Evolutionary conservation across 1,139 yeast genomes (phyloP).

Genomic region (Scheffersomyces titani): DNA sequence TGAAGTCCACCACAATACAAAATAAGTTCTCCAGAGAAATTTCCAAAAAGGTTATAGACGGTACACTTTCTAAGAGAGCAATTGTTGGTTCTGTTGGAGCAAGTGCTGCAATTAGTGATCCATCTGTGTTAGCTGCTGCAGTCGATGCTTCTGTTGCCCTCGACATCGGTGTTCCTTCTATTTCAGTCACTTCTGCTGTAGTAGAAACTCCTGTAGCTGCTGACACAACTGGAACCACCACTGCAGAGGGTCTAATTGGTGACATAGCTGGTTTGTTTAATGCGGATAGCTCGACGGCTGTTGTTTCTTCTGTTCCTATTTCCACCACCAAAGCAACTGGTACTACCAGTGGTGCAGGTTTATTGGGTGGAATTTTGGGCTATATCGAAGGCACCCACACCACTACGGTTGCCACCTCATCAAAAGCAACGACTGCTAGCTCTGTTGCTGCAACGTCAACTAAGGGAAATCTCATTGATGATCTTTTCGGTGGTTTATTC

Average conservation of each 20-base stretch:
- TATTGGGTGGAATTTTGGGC: constrained; percentile 14
- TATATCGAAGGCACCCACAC: constrained; percentile 11
- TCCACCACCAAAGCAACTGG: constrained; percentile 5
- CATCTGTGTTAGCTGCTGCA: not conserved
- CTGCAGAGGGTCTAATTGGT: constrained; percentile 6
- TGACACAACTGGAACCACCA: constrained; percentile 2
- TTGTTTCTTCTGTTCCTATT: constrained; percentile 5
- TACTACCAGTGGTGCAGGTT: constrained; percentile 6
- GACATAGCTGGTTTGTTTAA: constrained; percentile 6
- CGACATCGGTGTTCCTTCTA: constrained; percentile 2
- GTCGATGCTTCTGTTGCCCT: constrained; percentile 1
- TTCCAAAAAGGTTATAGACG: constrained; percentile 9
- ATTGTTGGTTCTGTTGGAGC: constrained; percentile 3
- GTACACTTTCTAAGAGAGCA: constrained; percentile 12
- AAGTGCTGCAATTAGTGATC: constrained; percentile 5
- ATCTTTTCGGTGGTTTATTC: constrained; percentile 8
- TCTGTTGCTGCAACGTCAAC: constrained; percentile 14
- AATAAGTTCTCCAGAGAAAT: constrained; percentile 15
- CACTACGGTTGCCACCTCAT: constrained; percentile 5
- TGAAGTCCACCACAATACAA: constrained; percentile 17
- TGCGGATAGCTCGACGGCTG: constrained; percentile 6
- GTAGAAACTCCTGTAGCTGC: constrained; percentile 2
- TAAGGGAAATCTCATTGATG: constrained; percentile 6
- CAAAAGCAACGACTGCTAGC: constrained; percentile 10
- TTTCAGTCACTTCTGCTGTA: constrained; percentile 2